These are phyloP conservation scores for Solanum paucissectum DNA, from an alignment of 257 asterid genomes.

Conservation along the genomic window DNA sequence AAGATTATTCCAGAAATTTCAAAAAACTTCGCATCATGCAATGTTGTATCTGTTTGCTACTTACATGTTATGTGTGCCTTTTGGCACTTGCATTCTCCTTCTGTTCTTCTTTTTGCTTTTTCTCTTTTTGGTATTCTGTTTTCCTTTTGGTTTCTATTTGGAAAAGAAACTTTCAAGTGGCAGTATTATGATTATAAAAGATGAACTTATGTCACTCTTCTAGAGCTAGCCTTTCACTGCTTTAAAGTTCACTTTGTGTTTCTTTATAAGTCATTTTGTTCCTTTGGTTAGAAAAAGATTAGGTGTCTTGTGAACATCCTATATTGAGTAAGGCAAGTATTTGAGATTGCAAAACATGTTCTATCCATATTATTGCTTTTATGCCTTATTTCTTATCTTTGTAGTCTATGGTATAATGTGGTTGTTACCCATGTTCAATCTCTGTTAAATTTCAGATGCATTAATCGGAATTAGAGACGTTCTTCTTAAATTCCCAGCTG, in stretches of 20 bases:
- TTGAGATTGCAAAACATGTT: not conserved
- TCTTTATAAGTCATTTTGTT: not conserved
- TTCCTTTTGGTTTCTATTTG: not conserved
- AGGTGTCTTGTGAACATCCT: not conserved
- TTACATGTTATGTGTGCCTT: not conserved
- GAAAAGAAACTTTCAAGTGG: not conserved
- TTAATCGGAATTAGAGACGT: constrained; percentile 64
- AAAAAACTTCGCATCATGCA: not conserved
- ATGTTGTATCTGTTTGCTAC: not conserved
- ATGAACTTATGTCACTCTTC: not conserved
- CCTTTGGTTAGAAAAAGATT: not conserved
- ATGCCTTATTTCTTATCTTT: not conserved
- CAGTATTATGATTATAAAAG: not conserved
- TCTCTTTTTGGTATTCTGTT: not conserved
- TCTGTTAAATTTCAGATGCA: constrained; percentile 43
- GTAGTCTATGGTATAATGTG: not conserved
- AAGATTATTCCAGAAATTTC: not conserved
- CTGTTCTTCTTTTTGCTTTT: not conserved
- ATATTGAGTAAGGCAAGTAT: not conserved
- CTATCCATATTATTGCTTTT: not conserved
- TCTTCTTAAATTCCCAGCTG: constrained; percentile 60
- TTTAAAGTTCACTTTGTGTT: not conserved
- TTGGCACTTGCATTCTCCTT: not conserved
- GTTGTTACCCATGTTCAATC: not conserved
- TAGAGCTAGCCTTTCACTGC: not conserved